A percentile compares a stretch with the other conserved stretches of the same genome.
Conservation (phyloP, 208 protist genomes). For the Naegleria fowleri region DNA sequence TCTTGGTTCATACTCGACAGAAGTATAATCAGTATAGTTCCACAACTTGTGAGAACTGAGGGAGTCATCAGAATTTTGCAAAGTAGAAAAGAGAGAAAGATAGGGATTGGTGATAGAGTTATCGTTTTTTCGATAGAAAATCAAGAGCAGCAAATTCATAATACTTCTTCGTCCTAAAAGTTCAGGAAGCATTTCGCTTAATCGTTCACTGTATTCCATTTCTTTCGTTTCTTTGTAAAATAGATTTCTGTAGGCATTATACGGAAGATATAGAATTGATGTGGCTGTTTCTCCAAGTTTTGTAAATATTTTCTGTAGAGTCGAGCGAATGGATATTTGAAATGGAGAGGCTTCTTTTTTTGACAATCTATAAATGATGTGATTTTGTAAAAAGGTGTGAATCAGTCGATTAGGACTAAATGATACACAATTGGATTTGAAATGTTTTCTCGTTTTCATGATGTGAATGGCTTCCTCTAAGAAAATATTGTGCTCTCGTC, state of each 20-base stretch:
- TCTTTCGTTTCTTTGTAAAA: neutral
- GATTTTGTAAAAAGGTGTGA: neutral
- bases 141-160: neutral
- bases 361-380: neutral
- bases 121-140: conserved; percentile 15
- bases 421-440: neutral
- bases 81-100: neutral
- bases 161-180: neutral
- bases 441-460: neutral
- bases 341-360: neutral
- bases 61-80: neutral
- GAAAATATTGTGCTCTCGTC: conserved; percentile 9
- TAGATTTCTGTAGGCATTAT: neutral
- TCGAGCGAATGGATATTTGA: neutral
- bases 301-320: neutral
- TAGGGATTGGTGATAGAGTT: neutral
- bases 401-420: neutral
- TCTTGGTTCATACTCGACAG: neutral
- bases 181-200: neutral
- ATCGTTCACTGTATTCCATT: neutral
- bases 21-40: neutral
- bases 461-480: neutral
- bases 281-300: neutral
- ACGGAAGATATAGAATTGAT: neutral
- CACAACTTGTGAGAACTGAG: neutral